Conservation (phyloP, 176 grass and related monocot genomes). For the Paspalum notatum region DNA sequence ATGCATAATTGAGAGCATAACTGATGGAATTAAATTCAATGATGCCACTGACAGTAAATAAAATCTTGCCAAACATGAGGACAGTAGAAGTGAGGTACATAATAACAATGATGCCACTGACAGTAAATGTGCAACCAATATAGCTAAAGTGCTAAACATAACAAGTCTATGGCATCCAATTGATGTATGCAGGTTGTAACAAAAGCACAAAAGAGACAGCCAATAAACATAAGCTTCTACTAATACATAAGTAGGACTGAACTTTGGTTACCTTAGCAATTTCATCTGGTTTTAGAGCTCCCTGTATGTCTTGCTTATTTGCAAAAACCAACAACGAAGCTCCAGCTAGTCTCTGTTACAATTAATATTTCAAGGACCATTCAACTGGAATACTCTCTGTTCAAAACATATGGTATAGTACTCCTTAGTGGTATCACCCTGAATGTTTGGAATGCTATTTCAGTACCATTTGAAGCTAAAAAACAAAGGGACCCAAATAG, state of each 20-base stretch:
- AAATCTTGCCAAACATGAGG: conserved; percentile 3
- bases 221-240: not conserved
- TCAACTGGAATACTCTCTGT: not conserved
- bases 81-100: not conserved
- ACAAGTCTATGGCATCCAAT: too few species aligned
- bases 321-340: conserved; percentile 91
- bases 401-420: not conserved
- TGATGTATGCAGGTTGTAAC: too few species aligned
- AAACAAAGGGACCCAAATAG: too few species aligned
- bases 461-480: too few species aligned
- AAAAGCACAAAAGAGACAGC: too few species aligned
- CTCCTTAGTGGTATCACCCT: not conserved
- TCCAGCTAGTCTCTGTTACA: conserved; percentile 76
- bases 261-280: conserved; percentile 71
- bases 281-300: conserved; percentile 78
- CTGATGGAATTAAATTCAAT: not conserved
- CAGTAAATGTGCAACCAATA: not conserved
- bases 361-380: conserved; percentile 11
- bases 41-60: not conserved
- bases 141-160: not conserved
- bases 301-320: conserved; percentile 97
- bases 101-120: not conserved
- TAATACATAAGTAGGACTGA: conserved; percentile 1
- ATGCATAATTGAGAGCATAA: not conserved
- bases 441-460: not conserved